Evolutionary conservation across 2,329 filamentous ascomycete genomes (phyloP).

Genomic region (Chrysoporthe austroafricana): DNA sequence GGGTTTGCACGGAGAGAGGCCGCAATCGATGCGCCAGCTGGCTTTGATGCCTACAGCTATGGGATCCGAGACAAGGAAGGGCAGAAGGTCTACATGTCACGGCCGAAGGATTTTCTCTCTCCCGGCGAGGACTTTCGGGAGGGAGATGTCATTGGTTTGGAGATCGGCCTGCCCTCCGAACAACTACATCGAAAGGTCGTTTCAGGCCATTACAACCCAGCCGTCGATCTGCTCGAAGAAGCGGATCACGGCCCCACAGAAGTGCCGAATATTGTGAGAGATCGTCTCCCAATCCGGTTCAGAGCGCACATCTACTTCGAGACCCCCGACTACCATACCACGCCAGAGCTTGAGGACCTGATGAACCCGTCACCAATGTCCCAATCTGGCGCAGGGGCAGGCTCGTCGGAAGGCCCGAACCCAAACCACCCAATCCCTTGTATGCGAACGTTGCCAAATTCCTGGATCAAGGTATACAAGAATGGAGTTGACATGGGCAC

Average conservation of each 20-base stretch:
- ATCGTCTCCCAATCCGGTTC: conserved; percentile 92
- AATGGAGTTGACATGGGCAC: conserved; percentile 87
- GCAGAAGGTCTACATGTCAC: conserved; percentile 90
- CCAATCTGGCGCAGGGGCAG: conserved; percentile 42
- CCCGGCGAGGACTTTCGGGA: conserved; percentile 79
- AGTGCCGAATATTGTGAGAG: conserved; percentile 83
- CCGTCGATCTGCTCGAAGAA: conserved; percentile 71
- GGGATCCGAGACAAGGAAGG: conserved; percentile 87
- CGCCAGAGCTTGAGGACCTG: conserved; percentile 85
- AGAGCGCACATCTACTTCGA: conserved; percentile 95
- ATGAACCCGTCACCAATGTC: conserved; percentile 68
- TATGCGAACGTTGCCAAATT: conserved; percentile 85
- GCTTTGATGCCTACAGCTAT: conserved; percentile 92
- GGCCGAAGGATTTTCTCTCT: conserved; percentile 87
- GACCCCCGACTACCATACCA: conserved; percentile 84
- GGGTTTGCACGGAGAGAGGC: conserved; percentile 85
- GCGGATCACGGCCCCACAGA: conserved; percentile 57
- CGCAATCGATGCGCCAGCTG: conserved; percentile 80
- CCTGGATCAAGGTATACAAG: conserved; percentile 87
- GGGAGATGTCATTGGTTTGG: conserved; percentile 91
- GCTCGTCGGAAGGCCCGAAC: conserved; percentile 64
- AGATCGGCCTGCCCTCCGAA: conserved; percentile 88
- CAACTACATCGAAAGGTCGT: conserved; percentile 86
- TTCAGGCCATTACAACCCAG: conserved; percentile 83
- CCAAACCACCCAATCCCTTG: conserved; percentile 73